Conservation (phyloP, 2,329 filamentous ascomycete genomes). For the Colletotrichum zoysiae region DNA sequence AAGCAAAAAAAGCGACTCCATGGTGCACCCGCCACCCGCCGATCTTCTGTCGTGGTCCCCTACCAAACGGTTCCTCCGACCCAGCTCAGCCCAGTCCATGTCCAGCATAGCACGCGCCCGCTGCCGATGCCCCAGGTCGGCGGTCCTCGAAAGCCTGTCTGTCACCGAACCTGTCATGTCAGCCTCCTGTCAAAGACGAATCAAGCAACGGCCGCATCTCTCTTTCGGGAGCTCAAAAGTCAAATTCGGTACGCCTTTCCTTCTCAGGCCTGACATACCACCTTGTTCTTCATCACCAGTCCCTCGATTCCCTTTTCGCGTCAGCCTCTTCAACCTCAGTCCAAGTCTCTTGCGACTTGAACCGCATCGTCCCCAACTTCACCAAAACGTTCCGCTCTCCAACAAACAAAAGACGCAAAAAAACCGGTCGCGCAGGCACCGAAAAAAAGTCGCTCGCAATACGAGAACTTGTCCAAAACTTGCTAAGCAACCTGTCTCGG, state of each 20-base stretch:
- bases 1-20: neutral
- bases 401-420: neutral
- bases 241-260: conserved; percentile 40
- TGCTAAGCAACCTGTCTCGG: neutral
- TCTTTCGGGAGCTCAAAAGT: conserved; percentile 39
- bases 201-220: conserved; percentile 40
- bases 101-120: conserved; percentile 27
- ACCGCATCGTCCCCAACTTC: conserved; percentile 1
- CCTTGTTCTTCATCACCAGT: conserved; percentile 18
- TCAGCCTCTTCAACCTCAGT: conserved; percentile 39
- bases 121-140: conserved; percentile 25
- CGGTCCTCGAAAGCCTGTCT: conserved; percentile 31
- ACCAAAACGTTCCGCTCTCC: neutral
- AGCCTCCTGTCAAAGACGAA: conserved; percentile 41
- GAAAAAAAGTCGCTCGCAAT: neutral
- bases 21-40: conserved; percentile 7
- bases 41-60: conserved; percentile 10
- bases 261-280: conserved; percentile 38
- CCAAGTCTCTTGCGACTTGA: conserved; percentile 2
- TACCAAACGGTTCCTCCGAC: conserved; percentile 13
- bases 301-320: conserved; percentile 7
- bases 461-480: conserved; percentile 5
- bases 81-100: conserved; percentile 22
- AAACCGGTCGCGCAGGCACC: neutral
- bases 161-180: neutral